Evolutionary conservation across 371 early-diverging fungal genomes (phyloP).

Genomic region (Mucor irregularis): DNA sequence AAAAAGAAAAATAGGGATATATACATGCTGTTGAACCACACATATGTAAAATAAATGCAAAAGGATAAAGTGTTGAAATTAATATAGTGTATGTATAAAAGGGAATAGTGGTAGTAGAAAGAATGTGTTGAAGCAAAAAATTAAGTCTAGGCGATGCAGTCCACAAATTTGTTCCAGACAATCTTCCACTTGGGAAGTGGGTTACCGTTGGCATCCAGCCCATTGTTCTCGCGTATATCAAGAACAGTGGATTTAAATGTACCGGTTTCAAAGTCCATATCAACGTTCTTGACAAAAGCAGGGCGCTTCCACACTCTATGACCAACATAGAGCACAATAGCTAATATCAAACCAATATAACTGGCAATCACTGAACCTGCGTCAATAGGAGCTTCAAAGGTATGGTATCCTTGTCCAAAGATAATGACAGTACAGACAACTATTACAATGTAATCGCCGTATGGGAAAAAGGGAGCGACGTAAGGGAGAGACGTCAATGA

Average conservation of each 20-base stretch:
- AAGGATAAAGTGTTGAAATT: no score
- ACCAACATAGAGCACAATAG: conserved; percentile 50
- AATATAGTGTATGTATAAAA: no score
- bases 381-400: conserved; percentile 50
- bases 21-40: no score
- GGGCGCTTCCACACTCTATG: conserved; percentile 52
- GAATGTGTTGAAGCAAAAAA: no score
- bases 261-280: conserved; percentile 55
- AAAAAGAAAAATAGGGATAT: background rate
- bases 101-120: no score
- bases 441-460: conserved; percentile 68
- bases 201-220: conserved; percentile 23
- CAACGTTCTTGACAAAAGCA: conserved; percentile 34
- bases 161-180: no score
- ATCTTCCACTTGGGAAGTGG: conserved; percentile 31
- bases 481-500: conserved; percentile 70
- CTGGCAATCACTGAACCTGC: conserved; percentile 44
- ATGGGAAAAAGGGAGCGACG: conserved; percentile 70
- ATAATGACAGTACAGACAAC: conserved; percentile 63
- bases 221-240: conserved; percentile 27
- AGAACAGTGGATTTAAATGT: conserved; percentile 25
- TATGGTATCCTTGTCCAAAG: conserved; percentile 68
- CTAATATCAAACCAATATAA: conserved; percentile 59
- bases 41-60: no score
- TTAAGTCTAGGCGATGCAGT: no score